Evolutionary conservation across 768 basidiomycete genomes (phyloP).

Genomic region (Russula olivacea): DNA sequence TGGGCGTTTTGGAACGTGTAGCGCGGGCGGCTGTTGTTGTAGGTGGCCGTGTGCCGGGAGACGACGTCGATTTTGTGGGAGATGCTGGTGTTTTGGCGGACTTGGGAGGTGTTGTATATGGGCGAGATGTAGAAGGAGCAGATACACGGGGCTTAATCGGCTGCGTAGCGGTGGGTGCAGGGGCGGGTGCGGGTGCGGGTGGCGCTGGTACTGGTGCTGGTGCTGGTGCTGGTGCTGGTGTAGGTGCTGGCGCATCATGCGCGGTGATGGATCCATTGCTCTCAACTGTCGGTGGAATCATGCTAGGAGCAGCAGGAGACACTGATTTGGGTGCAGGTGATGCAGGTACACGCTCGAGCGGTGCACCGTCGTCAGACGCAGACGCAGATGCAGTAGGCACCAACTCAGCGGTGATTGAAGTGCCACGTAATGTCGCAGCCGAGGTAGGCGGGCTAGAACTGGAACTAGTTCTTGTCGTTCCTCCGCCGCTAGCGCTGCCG

Average conservation of each 20-base stretch:
- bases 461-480: neutral
- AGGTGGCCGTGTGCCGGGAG: conserved; percentile 18
- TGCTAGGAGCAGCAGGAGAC: neutral
- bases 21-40: conserved; percentile 12
- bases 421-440: neutral
- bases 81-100: conserved; percentile 20
- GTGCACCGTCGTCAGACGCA: neutral
- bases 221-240: neutral
- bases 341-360: neutral
- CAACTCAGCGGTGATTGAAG: neutral
- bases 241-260: neutral
- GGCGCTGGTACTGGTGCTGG: too few relatives aligned
- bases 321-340: neutral
- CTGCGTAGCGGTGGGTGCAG: conserved; percentile 13
- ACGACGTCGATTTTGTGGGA: conserved; percentile 30
- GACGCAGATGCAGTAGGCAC: neutral
- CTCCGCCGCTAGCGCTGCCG: neutral
- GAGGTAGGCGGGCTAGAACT: conserved; percentile 6
- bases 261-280: neutral
- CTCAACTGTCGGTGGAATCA: neutral
- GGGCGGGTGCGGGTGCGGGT: conserved; percentile 5
- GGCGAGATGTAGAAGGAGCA: conserved; percentile 5
- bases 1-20: conserved; percentile 22
- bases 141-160: conserved; percentile 21
- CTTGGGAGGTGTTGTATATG: neutral